Evolutionary conservation across 2,329 filamentous ascomycete genomes (phyloP), one percentile per base, ranked within the genome.

Genomic region (Camptophora hylomeconis): DNA sequence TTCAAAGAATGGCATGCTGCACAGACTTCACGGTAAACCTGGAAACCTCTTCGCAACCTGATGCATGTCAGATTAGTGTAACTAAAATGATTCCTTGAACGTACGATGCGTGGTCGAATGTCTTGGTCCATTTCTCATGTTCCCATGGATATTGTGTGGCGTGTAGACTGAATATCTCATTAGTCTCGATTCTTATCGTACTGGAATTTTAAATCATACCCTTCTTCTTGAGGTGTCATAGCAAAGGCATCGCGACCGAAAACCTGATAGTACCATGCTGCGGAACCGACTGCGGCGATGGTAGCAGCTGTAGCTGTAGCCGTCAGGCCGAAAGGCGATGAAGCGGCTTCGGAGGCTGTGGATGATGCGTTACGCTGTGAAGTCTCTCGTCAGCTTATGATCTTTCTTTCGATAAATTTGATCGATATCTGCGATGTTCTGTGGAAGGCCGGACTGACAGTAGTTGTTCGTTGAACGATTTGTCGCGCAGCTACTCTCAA

Each of bases 21-120:
- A 72, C 89, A 98, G 52, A 98, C 89, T 66, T 98, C 89, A 48
- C 79, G 83, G 72, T 98, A 98, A 55, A 98, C 89, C 66, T 93
- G 86, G 75, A 95, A 98, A 63, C 89, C 89, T 67, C 89, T 86
- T 60, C 89, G 89, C 45, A 98, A 84, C 50, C 86, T 93, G 45
- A 5, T 36, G 17, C 18, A 33, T n/a, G 38, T 48, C 33, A n/a
- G n/a, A n/a, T n/a, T n/a, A n/a, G n/a, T 14, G 26, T 31, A 35
- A 40, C 28, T 25, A 26, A 20, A 18, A 15, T 32, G 24, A 31
- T 9, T 14, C n/a, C n/a, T n/a, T n/a, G n/a, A 43, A 66, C 83
- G 78, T 77, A 93, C 81, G 84, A 78, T 63, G 80, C 77, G 65
- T 95, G 87, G 53, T 98, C 89, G 57, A 87, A 98, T 47, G 89